These are phyloP conservation scores for Tolypocladium sp. DNA, from an alignment of 2,329 filamentous ascomycete genomes.

Conservation along the genomic window DNA sequence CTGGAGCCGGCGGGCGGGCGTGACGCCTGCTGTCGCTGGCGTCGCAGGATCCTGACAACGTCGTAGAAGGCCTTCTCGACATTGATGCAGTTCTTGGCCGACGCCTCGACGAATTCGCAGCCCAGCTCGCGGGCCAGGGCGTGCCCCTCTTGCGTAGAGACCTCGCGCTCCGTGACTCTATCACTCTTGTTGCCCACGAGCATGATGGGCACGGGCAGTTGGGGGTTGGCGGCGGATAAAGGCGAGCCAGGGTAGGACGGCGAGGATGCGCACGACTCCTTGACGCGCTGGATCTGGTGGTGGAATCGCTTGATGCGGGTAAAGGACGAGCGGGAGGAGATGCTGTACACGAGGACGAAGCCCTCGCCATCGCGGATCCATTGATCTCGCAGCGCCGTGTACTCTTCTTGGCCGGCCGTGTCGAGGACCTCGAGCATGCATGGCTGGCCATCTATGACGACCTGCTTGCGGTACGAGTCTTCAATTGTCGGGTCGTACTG, in stretches of 20 bases:
- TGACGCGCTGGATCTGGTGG: conserved; percentile 93
- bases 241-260: conserved; percentile 71
- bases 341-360: conserved; percentile 96
- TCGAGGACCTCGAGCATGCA: conserved; percentile 98
- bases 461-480: conserved; percentile 80
- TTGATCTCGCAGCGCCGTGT: conserved; percentile 91
- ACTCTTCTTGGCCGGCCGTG: conserved; percentile 97
- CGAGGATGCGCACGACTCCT: conserved; percentile 75
- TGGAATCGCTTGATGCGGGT: conserved; percentile 92
- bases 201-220: conserved; percentile 83
- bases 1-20: conserved; percentile 25
- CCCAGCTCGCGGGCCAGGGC: conserved; percentile 84
- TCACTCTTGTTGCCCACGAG: conserved; percentile 98
- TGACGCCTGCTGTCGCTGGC: conserved; percentile 58
- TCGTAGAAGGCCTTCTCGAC: conserved; percentile 98
- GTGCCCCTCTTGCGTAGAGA: conserved; percentile 92
- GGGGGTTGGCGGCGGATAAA: conserved; percentile 48
- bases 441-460: conserved; percentile 87
- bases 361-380: conserved; percentile 98
- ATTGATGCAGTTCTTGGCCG: conserved; percentile 96
- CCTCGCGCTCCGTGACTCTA: conserved; percentile 88
- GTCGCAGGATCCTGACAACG: conserved; percentile 81
- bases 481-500: conserved; percentile 84
- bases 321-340: conserved; percentile 93
- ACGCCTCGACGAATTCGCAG: conserved; percentile 95